These are phyloP conservation scores for Hirschfeldia incana DNA, from an alignment of 345 rosid genomes.

Conservation along the genomic window DNA sequence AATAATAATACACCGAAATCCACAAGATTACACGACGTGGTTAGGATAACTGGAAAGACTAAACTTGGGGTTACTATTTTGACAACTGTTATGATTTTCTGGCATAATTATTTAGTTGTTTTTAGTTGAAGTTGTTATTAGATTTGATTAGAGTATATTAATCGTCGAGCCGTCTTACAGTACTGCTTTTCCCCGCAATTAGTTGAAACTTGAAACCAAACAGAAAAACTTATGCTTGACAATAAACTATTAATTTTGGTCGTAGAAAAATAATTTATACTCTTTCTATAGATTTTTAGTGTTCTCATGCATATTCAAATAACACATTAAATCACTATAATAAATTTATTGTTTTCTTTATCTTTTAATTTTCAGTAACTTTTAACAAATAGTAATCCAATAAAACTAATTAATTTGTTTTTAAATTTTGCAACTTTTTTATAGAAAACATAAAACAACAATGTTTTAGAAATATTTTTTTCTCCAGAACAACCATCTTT, in stretches of 20 bases:
- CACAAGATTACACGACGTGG: neutral
- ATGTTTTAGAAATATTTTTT: no score
- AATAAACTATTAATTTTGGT: neutral
- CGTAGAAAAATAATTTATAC: neutral
- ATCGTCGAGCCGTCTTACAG: conserved; percentile 2
- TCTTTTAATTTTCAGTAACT: no score
- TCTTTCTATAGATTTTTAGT: no score
- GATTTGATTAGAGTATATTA: conserved; percentile 2
- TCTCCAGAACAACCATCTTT: no score
- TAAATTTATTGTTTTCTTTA: no score
- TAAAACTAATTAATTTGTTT: no score
- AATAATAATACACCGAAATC: neutral
- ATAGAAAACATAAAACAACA: no score
- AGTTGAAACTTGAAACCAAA: neutral
- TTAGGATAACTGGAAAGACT: neutral
- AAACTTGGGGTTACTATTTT: neutral
- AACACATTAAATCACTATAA: no score
- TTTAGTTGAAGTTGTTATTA: neutral
- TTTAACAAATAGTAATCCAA: no score
- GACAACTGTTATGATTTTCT: neutral
- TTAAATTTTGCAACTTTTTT: no score
- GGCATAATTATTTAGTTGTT: neutral
- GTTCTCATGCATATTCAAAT: no score
- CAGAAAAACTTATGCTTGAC: neutral
- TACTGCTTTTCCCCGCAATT: conserved; percentile 1